Evolutionary conservation across 2,329 filamentous ascomycete genomes (phyloP).

Genomic region (Neurospora sp.): DNA sequence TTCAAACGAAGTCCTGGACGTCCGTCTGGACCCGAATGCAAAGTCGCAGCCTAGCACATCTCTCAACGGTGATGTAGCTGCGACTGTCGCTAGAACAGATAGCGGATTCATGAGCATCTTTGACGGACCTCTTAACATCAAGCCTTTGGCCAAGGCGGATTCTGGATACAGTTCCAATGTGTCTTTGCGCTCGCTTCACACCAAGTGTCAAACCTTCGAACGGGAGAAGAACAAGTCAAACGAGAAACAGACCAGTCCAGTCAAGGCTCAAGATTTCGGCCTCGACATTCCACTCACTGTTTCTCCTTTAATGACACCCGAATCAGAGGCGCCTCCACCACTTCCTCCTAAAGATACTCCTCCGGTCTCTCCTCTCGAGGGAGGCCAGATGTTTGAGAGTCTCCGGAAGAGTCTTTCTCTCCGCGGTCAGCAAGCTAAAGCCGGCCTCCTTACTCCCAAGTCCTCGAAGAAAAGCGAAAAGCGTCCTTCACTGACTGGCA

Average conservation of each 20-base stretch:
- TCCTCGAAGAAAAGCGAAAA: conserved; percentile 8
- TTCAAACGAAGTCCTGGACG: conserved; percentile 27
- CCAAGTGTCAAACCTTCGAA: conserved; percentile 21
- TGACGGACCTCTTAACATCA: conserved; percentile 28
- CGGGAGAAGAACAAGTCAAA: conserved; percentile 14
- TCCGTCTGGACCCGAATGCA: conserved; percentile 33
- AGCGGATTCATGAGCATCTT: conserved; percentile 40
- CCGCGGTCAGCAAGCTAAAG: conserved; percentile 1
- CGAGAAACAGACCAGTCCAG: conserved; percentile 5
- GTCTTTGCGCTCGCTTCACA: conserved; percentile 43
- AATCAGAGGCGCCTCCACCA: conserved; percentile 21
- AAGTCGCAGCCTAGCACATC: conserved; percentile 24
- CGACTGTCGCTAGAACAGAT: conserved; percentile 29
- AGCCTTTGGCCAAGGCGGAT: conserved; percentile 45
- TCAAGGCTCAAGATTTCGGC: not conserved
- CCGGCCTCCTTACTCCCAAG: not conserved
- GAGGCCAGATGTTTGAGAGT: conserved; percentile 8
- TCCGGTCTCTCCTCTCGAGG: conserved; percentile 1
- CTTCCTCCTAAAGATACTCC: conserved; percentile 26
- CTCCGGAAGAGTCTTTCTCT: conserved; percentile 2
- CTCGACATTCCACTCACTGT: conserved; percentile 4
- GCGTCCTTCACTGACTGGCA: conserved; percentile 8
- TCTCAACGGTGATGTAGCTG: conserved; percentile 12
- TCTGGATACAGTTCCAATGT: conserved; percentile 53
- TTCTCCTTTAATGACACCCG: conserved; percentile 3